Percentiles rank a stretch among this genome's conserved stretches.
Conservation (phyloP, 1,139 yeast genomes). For the Casaregolazyma lundiana region DNA sequence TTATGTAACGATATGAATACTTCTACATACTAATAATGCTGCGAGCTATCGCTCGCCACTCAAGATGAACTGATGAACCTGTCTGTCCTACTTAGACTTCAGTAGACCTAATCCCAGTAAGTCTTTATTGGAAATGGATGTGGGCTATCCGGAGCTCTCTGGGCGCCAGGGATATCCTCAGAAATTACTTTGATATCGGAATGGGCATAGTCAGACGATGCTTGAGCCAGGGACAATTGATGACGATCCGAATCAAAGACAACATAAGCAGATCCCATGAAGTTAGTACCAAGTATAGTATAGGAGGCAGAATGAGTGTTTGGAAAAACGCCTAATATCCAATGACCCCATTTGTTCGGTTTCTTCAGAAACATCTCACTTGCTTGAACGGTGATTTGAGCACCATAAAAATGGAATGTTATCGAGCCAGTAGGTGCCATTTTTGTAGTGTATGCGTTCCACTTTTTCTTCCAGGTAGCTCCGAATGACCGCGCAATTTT, state of each 20-base stretch:
- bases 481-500: slow-evolving; percentile 23
- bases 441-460: slow-evolving; percentile 22
- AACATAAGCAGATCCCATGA: slow-evolving; percentile 68
- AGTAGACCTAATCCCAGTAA: no score
- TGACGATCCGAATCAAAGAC: slow-evolving; percentile 70
- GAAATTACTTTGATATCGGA: slow-evolving; percentile 17
- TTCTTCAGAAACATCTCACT: slow-evolving; percentile 27
- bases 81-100: no score
- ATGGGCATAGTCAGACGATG: slow-evolving; percentile 23
- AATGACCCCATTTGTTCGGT: slow-evolving; percentile 19
- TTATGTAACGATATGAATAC: no score
- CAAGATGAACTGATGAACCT: no score
- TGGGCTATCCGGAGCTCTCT: slow-evolving; percentile 2
- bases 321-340: slow-evolving; percentile 27
- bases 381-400: slow-evolving; percentile 25
- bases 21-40: no score
- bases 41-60: no score
- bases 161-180: slow-evolving; percentile 19
- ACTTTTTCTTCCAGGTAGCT: slow-evolving; percentile 20
- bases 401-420: slow-evolving; percentile 28
- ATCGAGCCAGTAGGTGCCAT: slow-evolving; percentile 20
- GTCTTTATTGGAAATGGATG: no score
- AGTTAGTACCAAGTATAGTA: slow-evolving; percentile 64
- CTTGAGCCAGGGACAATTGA: slow-evolving; percentile 66
- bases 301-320: slow-evolving; percentile 23